Base-by-base conservation (phyloP, 495 filamentous ascomycete genomes). In the Talaromyces ruber region DNA sequence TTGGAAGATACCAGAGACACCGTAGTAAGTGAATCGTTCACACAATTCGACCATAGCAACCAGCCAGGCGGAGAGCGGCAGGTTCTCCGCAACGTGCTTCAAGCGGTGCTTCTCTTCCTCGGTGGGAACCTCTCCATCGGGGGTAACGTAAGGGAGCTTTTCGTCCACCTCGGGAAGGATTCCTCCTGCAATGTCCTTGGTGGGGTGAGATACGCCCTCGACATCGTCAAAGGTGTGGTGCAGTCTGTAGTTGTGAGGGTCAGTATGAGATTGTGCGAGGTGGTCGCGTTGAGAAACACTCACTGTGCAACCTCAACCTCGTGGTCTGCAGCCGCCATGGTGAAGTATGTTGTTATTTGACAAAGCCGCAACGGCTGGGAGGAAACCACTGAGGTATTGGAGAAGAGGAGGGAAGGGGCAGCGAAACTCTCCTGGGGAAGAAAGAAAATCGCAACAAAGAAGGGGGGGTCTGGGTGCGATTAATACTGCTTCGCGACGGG, bases 1-100 rank as follows among this genome's bases (percentile, higher is more conserved):
- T 69, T 86, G 77, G 72, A 78, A 80, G 65, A 78, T 32, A 61
- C 76, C 76, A 26, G 70, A 73, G 71, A 85, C 77, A 58, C 86
- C 85, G 70, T 87, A 88, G 78, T 85, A 89, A 63, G 83, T 81
- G 69, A 88, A 88, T 62, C 86, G 82, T 74, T 89, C 86, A 67
- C 82, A 84, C 47, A 88, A 64, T 65, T 88, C 86, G 59, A 88
- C 80, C 43, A 85, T 59, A 4, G 82, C 83, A 25, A 89, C 82
- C 52, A 86, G 70, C 75, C 81, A 88, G 56, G 83, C 80, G 6
- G 79, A 79, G 63, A 74, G 32, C 8, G 84, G 84, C 34, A 87
- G 65, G 64, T 80, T 80, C 66, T 85, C 83, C 3, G 83, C 72
- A 25, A 87, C 69, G 57, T 81, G 77, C 30, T 80, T 79, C 21